Evolutionary conservation across 805 yeast genomes (phyloP).

Genomic region (Suhomyces faveliae): DNA sequence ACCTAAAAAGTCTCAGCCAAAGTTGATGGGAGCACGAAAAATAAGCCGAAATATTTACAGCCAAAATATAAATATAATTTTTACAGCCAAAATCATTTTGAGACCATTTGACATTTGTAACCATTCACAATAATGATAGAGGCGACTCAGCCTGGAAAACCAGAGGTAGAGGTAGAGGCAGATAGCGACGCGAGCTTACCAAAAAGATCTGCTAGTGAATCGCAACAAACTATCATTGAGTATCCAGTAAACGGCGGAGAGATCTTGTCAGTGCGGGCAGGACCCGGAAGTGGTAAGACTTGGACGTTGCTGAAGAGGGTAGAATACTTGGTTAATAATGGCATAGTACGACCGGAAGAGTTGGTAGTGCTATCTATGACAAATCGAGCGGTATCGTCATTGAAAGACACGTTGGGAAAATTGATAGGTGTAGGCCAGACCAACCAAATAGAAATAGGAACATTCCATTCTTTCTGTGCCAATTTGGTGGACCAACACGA

Average conservation of each 20-base stretch:
- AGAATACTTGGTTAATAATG: slow-evolving; percentile 41
- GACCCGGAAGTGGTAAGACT: slow-evolving; percentile 78
- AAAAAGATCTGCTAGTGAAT: slow-evolving; percentile 10
- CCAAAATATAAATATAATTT: background rate
- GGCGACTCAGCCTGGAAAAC: background rate
- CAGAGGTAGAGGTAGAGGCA: background rate
- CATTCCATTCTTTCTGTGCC: slow-evolving; percentile 66
- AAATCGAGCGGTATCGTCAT: slow-evolving; percentile 60
- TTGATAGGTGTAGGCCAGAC: slow-evolving; percentile 35
- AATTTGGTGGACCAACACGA: slow-evolving; percentile 42
- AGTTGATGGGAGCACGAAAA: no score
- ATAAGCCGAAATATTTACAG: no score
- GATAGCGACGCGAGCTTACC: background rate
- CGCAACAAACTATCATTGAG: slow-evolving; percentile 48
- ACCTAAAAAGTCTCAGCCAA: no score
- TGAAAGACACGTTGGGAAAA: slow-evolving; percentile 29
- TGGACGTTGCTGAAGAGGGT: slow-evolving; percentile 55
- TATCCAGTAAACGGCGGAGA: slow-evolving; percentile 38
- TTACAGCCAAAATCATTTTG: background rate
- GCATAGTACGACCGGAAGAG: slow-evolving; percentile 46
- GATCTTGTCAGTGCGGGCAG: slow-evolving; percentile 56
- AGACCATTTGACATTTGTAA: no score
- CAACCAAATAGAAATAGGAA: slow-evolving; percentile 42
- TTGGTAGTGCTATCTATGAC: slow-evolving; percentile 66
- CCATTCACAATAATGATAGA: background rate